Evolutionary conservation across 1,284 basidiomycete species (phyloP).

Genomic region (Polyporus tsugae): DNA sequence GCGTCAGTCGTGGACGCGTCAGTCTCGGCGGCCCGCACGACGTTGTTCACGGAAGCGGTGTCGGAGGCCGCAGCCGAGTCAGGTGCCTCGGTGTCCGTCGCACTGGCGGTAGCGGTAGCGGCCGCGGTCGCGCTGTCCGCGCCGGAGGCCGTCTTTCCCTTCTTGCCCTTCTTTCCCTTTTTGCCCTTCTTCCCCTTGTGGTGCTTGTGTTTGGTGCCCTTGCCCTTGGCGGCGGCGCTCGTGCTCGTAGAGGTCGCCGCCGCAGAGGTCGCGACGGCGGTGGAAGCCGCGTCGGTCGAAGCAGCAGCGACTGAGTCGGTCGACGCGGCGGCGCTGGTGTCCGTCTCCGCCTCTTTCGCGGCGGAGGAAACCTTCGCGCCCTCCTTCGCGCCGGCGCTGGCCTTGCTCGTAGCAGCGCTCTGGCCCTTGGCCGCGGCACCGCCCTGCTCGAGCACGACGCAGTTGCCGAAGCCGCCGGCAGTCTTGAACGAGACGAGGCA

Average conservation of each 20-base stretch:
- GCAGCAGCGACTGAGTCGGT: slow-evolving; percentile 2
- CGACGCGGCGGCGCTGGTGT: not conserved
- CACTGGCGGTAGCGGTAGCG: not conserved
- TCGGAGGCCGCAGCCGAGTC: not conserved
- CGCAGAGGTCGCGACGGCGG: not conserved
- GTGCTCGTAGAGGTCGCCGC: not conserved
- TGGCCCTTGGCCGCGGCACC: slow-evolving; percentile 14
- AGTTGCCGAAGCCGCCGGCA: slow-evolving; percentile 59
- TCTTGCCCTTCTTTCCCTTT: not conserved
- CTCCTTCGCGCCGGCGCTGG: not conserved
- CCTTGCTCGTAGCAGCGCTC: too few relatives aligned
- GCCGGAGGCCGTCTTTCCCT: not conserved
- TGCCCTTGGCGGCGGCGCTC: not conserved
- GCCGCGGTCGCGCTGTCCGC: not conserved
- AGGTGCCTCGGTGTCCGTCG: not conserved
- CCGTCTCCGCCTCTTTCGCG: not conserved
- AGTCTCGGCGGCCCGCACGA: not conserved
- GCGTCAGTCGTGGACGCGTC: slow-evolving; percentile 11
- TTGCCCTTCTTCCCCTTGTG: not conserved
- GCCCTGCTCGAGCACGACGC: slow-evolving; percentile 48
- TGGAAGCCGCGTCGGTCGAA: not conserved
- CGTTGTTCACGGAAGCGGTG: not conserved
- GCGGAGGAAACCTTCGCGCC: slow-evolving; percentile 1
- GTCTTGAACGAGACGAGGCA: slow-evolving; percentile 59
- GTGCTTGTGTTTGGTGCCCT: not conserved